A percentile compares a stretch with the other conserved stretches of the same genome.
Evolutionary conservation across 225 moss, liverwort and hornwort species (phyloP).

Genomic region (Pseudisothecium myosuroides): DNA sequence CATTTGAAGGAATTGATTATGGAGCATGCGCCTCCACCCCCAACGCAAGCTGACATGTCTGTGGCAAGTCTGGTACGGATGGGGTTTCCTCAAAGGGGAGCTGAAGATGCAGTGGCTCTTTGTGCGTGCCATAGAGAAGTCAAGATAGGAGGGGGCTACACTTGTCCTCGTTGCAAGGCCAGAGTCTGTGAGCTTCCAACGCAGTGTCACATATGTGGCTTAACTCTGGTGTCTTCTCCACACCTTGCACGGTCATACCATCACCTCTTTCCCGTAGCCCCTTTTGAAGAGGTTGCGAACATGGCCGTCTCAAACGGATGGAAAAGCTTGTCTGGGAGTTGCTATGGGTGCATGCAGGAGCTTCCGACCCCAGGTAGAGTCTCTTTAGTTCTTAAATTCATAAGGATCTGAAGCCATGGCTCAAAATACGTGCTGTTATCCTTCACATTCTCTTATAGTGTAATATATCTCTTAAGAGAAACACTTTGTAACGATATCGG

Average conservation of each 20-base stretch:
- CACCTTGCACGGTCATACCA: constrained; percentile 97
- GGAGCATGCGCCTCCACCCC: constrained; percentile 97
- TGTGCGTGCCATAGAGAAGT: constrained; percentile 96
- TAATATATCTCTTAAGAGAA: not conserved
- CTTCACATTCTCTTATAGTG: not conserved
- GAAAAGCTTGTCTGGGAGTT: constrained; percentile 17
- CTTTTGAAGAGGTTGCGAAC: constrained; percentile 71
- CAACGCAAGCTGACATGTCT: constrained; percentile 75
- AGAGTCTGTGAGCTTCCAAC: constrained; percentile 96
- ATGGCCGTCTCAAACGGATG: constrained; percentile 33
- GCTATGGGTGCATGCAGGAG: constrained; percentile 89
- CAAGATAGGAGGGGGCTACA: constrained; percentile 93
- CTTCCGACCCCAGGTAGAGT: constrained; percentile 72
- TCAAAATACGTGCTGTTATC: not conserved
- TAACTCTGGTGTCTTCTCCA: constrained; percentile 91
- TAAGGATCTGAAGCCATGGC: not conserved
- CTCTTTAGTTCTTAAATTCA: not conserved
- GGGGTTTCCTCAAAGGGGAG: constrained; percentile 91
- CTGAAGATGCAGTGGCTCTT: constrained; percentile 81
- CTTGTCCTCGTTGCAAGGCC: constrained; percentile 92
- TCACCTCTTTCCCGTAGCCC: constrained; percentile 91
- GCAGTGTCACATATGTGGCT: constrained; percentile 88
- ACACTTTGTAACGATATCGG: not conserved
- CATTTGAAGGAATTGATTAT: constrained; percentile 88
- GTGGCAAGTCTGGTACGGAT: constrained; percentile 87